Percentiles rank a stretch among this genome's conserved stretches.
phyloP scores from a whole-genome alignment of 1,139 yeast genomes.

The Suhomyces atakaporum region DNA sequence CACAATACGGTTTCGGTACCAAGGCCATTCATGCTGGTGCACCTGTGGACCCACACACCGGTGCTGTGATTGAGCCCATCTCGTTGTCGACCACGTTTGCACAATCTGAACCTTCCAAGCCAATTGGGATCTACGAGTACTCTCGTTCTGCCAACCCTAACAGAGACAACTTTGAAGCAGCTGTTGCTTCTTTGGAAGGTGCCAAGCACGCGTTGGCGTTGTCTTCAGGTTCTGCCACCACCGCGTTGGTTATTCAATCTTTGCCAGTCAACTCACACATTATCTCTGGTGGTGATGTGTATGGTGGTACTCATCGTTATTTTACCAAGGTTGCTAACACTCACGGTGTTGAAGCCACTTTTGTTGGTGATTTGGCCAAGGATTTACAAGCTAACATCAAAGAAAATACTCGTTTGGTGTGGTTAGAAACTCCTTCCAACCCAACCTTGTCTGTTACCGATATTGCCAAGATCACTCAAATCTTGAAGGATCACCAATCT shows the following conservation, averaged over 20 bases:
- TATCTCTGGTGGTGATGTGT: constrained; percentile 82
- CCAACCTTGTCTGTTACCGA: constrained; percentile 81
- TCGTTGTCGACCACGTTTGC: constrained; percentile 86
- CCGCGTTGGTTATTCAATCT: constrained; percentile 76
- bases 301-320: constrained; percentile 92
- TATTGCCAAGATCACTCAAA: constrained; percentile 58
- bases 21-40: constrained; percentile 86
- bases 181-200: constrained; percentile 77
- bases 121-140: constrained; percentile 80
- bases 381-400: constrained; percentile 60
- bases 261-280: constrained; percentile 75
- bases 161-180: constrained; percentile 79
- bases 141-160: constrained; percentile 89
- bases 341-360: constrained; percentile 72
- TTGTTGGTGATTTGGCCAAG: constrained; percentile 62
- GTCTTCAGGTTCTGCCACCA: constrained; percentile 84
- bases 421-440: constrained; percentile 91
- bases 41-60: constrained; percentile 70
- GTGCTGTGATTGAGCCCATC: constrained; percentile 86
- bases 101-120: constrained; percentile 74
- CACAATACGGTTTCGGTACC: constrained; percentile 62
- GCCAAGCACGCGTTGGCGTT: constrained; percentile 81
- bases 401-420: constrained; percentile 70
- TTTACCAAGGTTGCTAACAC: constrained; percentile 83
- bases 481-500: constrained; percentile 50